Percentiles rank a stretch among this genome's conserved stretches.
Evolutionary conservation across 148 eudicot genomes (phyloP).

Genomic region (Beta vulgaris): DNA sequence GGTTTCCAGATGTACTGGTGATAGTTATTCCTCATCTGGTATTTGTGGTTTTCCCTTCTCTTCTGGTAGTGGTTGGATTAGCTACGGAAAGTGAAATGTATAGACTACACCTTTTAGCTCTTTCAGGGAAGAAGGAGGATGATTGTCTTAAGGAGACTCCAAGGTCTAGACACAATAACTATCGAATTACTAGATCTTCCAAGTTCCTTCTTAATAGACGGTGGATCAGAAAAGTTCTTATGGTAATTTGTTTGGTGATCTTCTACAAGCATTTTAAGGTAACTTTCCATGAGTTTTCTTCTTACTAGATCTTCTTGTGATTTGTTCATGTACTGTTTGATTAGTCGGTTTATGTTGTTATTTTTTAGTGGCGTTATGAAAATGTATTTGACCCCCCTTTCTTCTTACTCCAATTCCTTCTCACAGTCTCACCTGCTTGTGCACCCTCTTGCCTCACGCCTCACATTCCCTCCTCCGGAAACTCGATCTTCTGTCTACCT

Average conservation of each 20-base stretch:
- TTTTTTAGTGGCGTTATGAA: not conserved
- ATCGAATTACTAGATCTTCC: constrained; percentile 8
- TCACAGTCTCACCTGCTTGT: no score
- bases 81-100: constrained; percentile 63
- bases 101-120: constrained; percentile 42
- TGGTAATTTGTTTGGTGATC: constrained; percentile 52
- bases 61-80: constrained; percentile 41
- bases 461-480: not conserved
- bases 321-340: not conserved
- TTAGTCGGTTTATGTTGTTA: not conserved
- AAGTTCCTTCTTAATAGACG: constrained; percentile 28
- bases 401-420: not conserved
- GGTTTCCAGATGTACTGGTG: constrained; percentile 87
- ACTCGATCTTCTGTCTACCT: not conserved
- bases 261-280: constrained; percentile 79
- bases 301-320: not conserved
- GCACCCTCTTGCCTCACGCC: not conserved
- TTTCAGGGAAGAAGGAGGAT: constrained; percentile 76
- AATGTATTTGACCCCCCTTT: not conserved
- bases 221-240: constrained; percentile 58
- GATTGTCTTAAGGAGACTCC: constrained; percentile 27
- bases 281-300: constrained; percentile 20
- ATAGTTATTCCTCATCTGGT: constrained; percentile 73
- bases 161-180: constrained; percentile 9
- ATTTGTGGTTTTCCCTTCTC: constrained; percentile 63